These are phyloP conservation scores for Capillidium heterosporum DNA, from an alignment of 371 early-diverging fungal species.

Conservation along the genomic window DNA sequence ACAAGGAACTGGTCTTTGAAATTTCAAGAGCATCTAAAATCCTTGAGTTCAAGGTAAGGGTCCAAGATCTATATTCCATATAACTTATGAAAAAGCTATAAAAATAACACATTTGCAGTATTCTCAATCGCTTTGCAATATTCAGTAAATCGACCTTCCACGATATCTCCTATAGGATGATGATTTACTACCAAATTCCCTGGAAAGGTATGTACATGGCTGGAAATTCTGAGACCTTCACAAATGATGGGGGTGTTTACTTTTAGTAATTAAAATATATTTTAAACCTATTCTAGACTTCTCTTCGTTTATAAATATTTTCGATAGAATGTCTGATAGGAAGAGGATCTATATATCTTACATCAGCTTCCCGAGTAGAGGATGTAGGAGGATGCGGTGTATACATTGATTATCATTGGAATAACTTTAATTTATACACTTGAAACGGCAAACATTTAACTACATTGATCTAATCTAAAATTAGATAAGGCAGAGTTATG, in stretches of 20 bases:
- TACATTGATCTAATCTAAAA: too few relatives aligned
- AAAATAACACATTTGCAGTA: too few relatives aligned
- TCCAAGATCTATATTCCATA: constrained; percentile 52
- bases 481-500: constrained; percentile 23
- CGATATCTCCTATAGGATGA: too few relatives aligned
- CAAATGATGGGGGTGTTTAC: constrained; percentile 56
- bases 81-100: too few relatives aligned
- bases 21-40: constrained; percentile 63
- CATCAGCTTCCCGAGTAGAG: constrained; percentile 55
- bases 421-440: constrained; percentile 42
- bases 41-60: constrained; percentile 32
- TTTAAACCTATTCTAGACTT: constrained; percentile 46
- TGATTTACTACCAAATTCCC: constrained; percentile 48
- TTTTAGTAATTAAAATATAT: constrained; percentile 56
- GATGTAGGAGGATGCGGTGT: constrained; percentile 47
- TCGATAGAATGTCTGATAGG: constrained; percentile 53
- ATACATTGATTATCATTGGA: constrained; percentile 63
- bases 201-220: constrained; percentile 60
- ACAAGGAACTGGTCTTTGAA: constrained; percentile 28
- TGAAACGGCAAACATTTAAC: constrained; percentile 50
- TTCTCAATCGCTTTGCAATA: too few relatives aligned
- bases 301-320: constrained; percentile 51
- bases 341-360: constrained; percentile 59
- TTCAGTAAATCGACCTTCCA: too few relatives aligned
- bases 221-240: constrained; percentile 36